A percentile compares a stretch with the other conserved stretches of the same genome.
Conservation (phyloP, 208 protist species). For the Entamoeba invadens region DNA sequence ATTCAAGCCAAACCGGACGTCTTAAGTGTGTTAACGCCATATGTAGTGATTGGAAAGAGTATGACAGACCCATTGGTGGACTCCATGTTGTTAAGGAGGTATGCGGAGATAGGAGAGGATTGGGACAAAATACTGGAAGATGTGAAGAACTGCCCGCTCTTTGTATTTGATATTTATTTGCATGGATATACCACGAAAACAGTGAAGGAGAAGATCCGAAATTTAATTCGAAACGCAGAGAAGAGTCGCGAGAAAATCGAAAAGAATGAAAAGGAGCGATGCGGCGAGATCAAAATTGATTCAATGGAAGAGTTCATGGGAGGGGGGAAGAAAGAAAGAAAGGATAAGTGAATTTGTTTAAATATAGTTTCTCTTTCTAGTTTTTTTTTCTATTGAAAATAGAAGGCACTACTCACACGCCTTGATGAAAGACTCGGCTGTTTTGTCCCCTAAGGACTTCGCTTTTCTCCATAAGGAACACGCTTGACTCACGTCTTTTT, state of each 20-base stretch:
- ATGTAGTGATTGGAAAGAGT: neutral
- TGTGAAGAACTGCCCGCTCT: neutral
- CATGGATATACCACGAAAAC: neutral
- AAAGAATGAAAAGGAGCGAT: neutral
- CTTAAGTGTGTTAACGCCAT: neutral
- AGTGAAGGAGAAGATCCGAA: neutral
- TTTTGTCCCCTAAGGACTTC: neutral
- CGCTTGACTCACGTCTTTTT: neutral
- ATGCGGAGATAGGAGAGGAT: neutral
- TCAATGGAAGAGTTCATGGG: too few relatives aligned
- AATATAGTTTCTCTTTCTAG: too few relatives aligned
- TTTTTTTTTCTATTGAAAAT: too few relatives aligned
- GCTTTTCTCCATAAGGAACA: neutral
- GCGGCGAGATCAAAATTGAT: too few relatives aligned
- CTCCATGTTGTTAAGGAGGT: neutral
- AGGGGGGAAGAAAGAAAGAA: too few relatives aligned
- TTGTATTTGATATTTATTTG: neutral
- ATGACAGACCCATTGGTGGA: neutral
- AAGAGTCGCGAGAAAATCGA: neutral
- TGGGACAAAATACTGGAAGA: neutral
- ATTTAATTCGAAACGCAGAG: neutral
- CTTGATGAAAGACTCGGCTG: too few relatives aligned
- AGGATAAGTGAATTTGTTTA: too few relatives aligned
- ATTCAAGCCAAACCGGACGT: neutral
- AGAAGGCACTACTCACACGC: too few relatives aligned